Evolutionary conservation across 2,329 filamentous ascomycete species (phyloP).

Genomic region (Cytospora mali): DNA sequence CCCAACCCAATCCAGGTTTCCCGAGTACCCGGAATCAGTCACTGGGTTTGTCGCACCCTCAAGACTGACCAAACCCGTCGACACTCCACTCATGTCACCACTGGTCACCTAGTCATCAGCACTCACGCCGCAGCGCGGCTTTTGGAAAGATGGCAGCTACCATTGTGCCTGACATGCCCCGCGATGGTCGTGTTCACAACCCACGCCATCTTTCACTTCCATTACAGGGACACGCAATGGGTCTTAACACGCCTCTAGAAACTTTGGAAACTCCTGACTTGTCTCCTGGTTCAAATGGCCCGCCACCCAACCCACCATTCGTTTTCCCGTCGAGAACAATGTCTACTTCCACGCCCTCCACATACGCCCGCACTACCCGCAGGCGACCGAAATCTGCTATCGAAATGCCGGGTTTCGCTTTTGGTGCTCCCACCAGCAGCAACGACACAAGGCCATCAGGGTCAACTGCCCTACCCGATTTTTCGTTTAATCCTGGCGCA

Average conservation of each 20-base stretch:
- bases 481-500: constrained; percentile 42
- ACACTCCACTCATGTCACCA: constrained; percentile 46
- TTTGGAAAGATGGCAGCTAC: constrained; percentile 40
- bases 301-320: constrained; percentile 65
- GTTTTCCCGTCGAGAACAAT: constrained; percentile 59
- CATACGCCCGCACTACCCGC: constrained; percentile 51
- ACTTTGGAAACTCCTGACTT: constrained; percentile 36
- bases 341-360: constrained; percentile 50
- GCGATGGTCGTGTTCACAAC: constrained; percentile 30
- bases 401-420: constrained; percentile 44
- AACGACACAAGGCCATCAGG: constrained; percentile 34
- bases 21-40: constrained; percentile 1
- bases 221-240: constrained; percentile 36
- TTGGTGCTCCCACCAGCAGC: constrained; percentile 36
- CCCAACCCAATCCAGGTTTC: constrained; percentile 15
- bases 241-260: constrained; percentile 32
- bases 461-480: constrained; percentile 53
- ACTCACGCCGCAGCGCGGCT: constrained; percentile 54
- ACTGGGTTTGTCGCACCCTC: constrained; percentile 8
- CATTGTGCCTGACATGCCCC: constrained; percentile 35
- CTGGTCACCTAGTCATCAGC: constrained; percentile 43
- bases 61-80: constrained; percentile 14
- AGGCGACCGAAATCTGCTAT: constrained; percentile 58
- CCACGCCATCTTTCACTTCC: constrained; percentile 32
- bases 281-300: constrained; percentile 43